phyloP scores from a whole-genome alignment of 2,329 filamentous ascomycete species.

The Mycocentrospora acerina region DNA sequence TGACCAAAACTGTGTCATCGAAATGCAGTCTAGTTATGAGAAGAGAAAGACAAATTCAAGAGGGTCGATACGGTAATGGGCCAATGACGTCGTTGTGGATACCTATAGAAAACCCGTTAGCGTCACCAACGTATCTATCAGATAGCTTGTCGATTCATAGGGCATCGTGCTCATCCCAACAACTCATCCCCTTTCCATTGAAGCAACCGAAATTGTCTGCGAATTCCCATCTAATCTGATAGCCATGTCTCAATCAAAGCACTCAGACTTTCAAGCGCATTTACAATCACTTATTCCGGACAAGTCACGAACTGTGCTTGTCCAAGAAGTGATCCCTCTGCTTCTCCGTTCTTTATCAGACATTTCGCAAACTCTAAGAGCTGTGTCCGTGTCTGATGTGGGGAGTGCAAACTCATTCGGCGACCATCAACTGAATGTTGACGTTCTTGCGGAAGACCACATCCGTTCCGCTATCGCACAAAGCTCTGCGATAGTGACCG shows the following conservation, averaged over 20 bases:
- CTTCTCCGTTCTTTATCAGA: constrained; percentile 17
- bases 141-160: not conserved
- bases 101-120: too few relatives aligned
- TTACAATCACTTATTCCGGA: constrained; percentile 1
- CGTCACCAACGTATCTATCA: too few relatives aligned
- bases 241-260: not conserved
- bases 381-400: constrained; percentile 19
- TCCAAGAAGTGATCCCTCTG: constrained; percentile 14
- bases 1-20: too few relatives aligned
- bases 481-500: constrained; percentile 55
- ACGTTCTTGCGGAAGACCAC: constrained; percentile 58
- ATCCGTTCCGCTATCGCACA: constrained; percentile 58
- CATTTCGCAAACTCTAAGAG: constrained; percentile 17
- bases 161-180: too few relatives aligned
- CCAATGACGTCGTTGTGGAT: too few relatives aligned
- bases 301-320: constrained; percentile 2
- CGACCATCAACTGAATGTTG: constrained; percentile 59
- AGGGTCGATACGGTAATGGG: too few relatives aligned
- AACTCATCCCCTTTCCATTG: too few relatives aligned
- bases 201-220: too few relatives aligned
- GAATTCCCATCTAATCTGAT: too few relatives aligned
- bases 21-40: too few relatives aligned
- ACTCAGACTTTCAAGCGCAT: not conserved
- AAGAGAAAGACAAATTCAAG: too few relatives aligned
- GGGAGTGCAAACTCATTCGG: constrained; percentile 56